A percentile compares a stretch with the other conserved stretches of the same genome.
These are phyloP conservation scores for Eucalyptus paniculata DNA, from an alignment of 345 rosid species.

Conservation along the genomic window DNA sequence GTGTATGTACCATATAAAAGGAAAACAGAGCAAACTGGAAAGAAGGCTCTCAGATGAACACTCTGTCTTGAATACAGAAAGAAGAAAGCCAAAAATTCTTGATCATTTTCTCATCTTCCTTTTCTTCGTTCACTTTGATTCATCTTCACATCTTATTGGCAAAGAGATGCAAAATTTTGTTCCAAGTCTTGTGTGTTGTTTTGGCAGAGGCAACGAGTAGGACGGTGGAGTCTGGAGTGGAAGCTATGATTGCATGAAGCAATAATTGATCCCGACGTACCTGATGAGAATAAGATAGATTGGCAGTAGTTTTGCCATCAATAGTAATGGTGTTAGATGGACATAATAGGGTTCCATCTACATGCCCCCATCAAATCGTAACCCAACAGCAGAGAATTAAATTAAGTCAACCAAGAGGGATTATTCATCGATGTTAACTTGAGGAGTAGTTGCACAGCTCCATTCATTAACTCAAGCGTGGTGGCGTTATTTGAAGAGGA, in stretches of 20 bases:
- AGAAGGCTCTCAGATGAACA: no score
- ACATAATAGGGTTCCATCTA: background rate
- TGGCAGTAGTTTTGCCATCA: background rate
- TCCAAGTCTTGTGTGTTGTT: no score
- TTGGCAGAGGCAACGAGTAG: background rate
- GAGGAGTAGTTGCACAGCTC: background rate
- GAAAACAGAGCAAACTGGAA: no score
- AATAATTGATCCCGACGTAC: background rate
- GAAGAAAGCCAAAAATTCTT: no score
- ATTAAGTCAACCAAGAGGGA: background rate
- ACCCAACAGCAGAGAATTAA: background rate
- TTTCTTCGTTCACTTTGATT: no score
- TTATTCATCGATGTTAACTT: background rate
- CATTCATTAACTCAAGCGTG: background rate
- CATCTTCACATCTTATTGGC: no score
- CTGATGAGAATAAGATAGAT: background rate
- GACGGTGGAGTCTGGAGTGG: background rate
- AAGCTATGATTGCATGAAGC: background rate
- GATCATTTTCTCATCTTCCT: no score
- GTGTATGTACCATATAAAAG: no score
- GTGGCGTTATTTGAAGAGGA: background rate
- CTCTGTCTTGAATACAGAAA: no score
- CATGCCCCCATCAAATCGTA: background rate
- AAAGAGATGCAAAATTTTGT: no score
- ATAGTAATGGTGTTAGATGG: background rate